Evolutionary conservation across 1,139 yeast genomes (phyloP).

Genomic region (Yamadazyma songkhlaensis): DNA sequence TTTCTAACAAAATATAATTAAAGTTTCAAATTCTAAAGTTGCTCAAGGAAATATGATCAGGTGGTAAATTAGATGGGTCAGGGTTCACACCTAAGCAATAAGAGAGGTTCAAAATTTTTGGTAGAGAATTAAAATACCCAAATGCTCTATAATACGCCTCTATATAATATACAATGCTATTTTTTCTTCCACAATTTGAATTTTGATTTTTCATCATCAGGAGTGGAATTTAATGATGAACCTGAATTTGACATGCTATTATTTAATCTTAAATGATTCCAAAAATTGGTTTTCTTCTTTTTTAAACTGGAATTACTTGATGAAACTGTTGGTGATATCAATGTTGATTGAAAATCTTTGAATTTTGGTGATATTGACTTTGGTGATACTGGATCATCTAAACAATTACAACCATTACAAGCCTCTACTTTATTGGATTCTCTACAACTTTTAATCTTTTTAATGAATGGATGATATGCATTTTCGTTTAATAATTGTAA

Average conservation of each 20-base stretch:
- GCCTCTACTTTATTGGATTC: conserved; percentile 6
- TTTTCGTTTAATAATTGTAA: conserved; percentile 45
- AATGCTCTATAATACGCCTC: conserved; percentile 1
- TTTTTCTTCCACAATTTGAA: conserved; percentile 8
- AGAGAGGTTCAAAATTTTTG: background rate
- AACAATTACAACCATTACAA: conserved; percentile 9
- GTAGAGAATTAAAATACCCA: background rate
- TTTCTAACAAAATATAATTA: too few species aligned
- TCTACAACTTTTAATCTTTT: conserved; percentile 7
- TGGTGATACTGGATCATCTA: conserved; percentile 1
- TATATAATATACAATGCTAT: conserved; percentile 1
- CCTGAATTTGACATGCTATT: background rate
- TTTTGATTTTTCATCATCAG: conserved; percentile 9
- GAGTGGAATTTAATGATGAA: conserved; percentile 7
- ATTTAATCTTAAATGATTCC: conserved; percentile 13
- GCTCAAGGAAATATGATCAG: too few species aligned
- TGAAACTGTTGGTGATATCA: conserved; percentile 3
- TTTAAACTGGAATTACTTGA: conserved; percentile 1
- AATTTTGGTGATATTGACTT: conserved; percentile 1
- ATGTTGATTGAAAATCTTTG: background rate
- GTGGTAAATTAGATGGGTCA: too few species aligned
- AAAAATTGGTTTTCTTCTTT: conserved; percentile 9
- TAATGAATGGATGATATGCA: conserved; percentile 25
- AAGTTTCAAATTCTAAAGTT: too few species aligned
- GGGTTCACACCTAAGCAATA: background rate